These are phyloP conservation scores for Nicotiana tabacum DNA, from an alignment of 257 asterid species.

Conservation along the genomic window DNA sequence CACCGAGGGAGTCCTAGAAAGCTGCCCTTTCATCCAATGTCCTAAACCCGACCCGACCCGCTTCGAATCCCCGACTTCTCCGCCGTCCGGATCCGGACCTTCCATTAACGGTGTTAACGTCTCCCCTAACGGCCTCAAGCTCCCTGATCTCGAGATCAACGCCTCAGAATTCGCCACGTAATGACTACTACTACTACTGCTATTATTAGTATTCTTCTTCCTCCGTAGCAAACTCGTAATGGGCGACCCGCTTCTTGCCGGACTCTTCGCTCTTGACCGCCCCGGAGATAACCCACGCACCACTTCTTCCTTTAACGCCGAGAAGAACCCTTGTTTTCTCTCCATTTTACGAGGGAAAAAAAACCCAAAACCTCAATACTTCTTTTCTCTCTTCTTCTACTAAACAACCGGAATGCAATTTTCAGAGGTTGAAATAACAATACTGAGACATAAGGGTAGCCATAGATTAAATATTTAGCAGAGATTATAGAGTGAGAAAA, in stretches of 20 bases:
- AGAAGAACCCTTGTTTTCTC: constrained; percentile 81
- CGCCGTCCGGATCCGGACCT: constrained; percentile 76
- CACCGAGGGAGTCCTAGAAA: constrained; percentile 54
- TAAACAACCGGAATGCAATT: background rate
- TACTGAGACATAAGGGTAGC: background rate
- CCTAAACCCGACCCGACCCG: constrained; percentile 61
- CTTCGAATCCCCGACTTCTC: constrained; percentile 52
- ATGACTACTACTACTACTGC: constrained; percentile 7
- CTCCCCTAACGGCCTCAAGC: constrained; percentile 64
- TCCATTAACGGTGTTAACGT: constrained; percentile 66
- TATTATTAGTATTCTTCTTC: constrained; percentile 30
- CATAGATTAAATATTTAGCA: background rate
- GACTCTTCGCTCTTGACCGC: constrained; percentile 73
- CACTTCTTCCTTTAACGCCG: constrained; percentile 80
- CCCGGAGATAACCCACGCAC: constrained; percentile 85
- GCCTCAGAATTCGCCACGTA: constrained; percentile 23
- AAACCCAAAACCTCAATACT: background rate
- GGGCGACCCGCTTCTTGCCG: constrained; percentile 68
- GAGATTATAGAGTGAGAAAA: background rate
- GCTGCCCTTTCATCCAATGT: constrained; percentile 68
- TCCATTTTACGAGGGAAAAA: constrained; percentile 40
- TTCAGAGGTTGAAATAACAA: background rate
- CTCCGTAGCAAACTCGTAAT: constrained; percentile 57
- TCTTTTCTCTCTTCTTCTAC: background rate
- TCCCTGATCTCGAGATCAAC: constrained; percentile 60